These are phyloP conservation scores for Aspergillus indologenus DNA, from an alignment of 495 filamentous ascomycete genomes.

Conservation along the genomic window DNA sequence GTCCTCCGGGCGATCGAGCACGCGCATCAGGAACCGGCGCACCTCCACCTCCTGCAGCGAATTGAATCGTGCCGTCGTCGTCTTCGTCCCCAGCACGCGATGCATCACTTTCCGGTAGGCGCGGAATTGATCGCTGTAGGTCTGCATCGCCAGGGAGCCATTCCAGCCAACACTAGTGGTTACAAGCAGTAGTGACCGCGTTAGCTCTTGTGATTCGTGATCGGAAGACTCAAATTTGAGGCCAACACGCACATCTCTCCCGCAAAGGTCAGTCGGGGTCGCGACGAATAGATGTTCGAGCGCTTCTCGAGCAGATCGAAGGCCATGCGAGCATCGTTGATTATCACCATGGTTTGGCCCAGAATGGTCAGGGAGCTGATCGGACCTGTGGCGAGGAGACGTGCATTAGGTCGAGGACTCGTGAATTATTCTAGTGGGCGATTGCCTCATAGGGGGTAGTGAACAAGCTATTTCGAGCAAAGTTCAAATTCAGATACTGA, in stretches of 20 bases:
- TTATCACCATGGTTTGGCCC: slow-evolving; percentile 43
- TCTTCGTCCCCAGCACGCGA: slow-evolving; percentile 24
- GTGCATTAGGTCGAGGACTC: neutral
- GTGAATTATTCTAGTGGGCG: too few species aligned
- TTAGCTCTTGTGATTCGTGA: neutral
- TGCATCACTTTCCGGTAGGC: slow-evolving; percentile 38
- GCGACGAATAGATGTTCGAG: slow-evolving; percentile 38
- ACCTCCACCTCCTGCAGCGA: slow-evolving; percentile 38
- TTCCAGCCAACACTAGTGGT: slow-evolving; percentile 31
- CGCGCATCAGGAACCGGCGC: slow-evolving; percentile 40
- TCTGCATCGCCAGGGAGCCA: slow-evolving; percentile 27
- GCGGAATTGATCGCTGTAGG: slow-evolving; percentile 35
- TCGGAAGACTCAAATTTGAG: neutral
- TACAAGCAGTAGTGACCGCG: neutral
- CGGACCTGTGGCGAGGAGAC: slow-evolving; percentile 26
- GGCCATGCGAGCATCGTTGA: slow-evolving; percentile 40
- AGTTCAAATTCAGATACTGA: too few species aligned
- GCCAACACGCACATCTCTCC: slow-evolving; percentile 4
- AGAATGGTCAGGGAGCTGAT: slow-evolving; percentile 49
- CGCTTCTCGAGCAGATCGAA: slow-evolving; percentile 44
- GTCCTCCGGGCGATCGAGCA: slow-evolving; percentile 34
- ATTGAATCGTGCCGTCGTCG: slow-evolving; percentile 31
- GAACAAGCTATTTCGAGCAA: too few species aligned
- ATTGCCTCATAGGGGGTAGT: too few species aligned
- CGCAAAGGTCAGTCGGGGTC: slow-evolving; percentile 32